Evolutionary conservation across 768 basidiomycete species (phyloP).

Genomic region (Serendipita sp.): DNA sequence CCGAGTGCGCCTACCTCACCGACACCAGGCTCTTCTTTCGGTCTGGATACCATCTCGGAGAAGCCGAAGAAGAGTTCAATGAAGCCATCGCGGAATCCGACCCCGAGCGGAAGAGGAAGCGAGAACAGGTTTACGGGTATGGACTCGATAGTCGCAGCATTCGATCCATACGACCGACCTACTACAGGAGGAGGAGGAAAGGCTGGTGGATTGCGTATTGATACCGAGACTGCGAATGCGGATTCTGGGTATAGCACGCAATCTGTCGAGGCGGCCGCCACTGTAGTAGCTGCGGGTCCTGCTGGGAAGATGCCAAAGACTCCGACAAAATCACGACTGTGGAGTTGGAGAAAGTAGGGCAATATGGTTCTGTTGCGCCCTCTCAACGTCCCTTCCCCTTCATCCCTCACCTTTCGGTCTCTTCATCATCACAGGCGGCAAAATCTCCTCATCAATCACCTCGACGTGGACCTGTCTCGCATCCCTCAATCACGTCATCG

Average conservation of each 20-base stretch:
- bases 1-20: not conserved
- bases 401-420: too few species aligned
- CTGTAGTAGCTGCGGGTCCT: not conserved
- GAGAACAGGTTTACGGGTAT: not conserved
- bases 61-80: conserved; percentile 27
- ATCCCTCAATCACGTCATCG: too few species aligned
- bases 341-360: not conserved
- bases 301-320: not conserved
- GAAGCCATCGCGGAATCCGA: not conserved
- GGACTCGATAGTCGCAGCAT: not conserved
- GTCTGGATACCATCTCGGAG: conserved; percentile 62
- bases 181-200: not conserved
- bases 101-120: not conserved
- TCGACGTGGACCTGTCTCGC: too few species aligned
- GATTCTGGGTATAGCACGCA: not conserved
- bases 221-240: not conserved
- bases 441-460: too few species aligned
- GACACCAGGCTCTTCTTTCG: conserved; percentile 11
- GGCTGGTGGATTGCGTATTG: not conserved
- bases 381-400: too few species aligned
- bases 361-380: too few species aligned
- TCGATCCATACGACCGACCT: not conserved
- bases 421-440: too few species aligned
- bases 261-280: not conserved
- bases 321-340: not conserved